phyloP scores from a whole-genome alignment of 2,329 filamentous ascomycete genomes.

The Scedosporium boydii region DNA sequence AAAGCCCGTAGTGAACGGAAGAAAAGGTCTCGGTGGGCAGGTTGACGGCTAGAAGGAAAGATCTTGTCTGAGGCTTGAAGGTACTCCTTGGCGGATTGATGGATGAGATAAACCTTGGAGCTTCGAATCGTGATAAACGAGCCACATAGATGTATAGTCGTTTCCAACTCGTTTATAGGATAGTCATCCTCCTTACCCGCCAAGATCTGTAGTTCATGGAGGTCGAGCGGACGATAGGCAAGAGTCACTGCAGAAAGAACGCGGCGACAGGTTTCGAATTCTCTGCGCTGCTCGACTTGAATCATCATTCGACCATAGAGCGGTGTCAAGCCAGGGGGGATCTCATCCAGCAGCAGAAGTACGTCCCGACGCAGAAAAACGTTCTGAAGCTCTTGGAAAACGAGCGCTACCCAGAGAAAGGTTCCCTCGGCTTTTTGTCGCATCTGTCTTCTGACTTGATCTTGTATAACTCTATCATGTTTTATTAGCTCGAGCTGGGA shows the following conservation, averaged over 20 bases:
- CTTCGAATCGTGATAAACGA: conserved; percentile 24
- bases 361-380: conserved; percentile 7
- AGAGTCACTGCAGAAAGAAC: conserved; percentile 22
- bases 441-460: conserved; percentile 12
- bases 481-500: background rate
- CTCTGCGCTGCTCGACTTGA: conserved; percentile 17
- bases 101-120: conserved; percentile 24
- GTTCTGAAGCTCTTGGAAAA: conserved; percentile 4
- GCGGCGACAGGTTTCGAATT: conserved; percentile 19
- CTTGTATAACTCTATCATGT: conserved; percentile 3
- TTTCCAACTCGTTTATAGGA: conserved; percentile 10
- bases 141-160: conserved; percentile 25
- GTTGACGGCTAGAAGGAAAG: conserved; percentile 17
- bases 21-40: conserved; percentile 23
- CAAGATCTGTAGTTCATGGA: conserved; percentile 22
- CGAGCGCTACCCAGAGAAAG: conserved; percentile 27
- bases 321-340: conserved; percentile 23
- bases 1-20: background rate
- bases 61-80: conserved; percentile 16
- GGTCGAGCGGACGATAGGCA: conserved; percentile 24
- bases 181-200: conserved; percentile 8
- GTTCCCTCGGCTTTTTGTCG: conserved; percentile 23
- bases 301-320: conserved; percentile 29
- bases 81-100: conserved; percentile 34
- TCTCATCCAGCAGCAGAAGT: conserved; percentile 11